Base-by-base conservation (phyloP, 2,329 filamentous ascomycete genomes). In the Arthroderma uncinatum region DNA sequence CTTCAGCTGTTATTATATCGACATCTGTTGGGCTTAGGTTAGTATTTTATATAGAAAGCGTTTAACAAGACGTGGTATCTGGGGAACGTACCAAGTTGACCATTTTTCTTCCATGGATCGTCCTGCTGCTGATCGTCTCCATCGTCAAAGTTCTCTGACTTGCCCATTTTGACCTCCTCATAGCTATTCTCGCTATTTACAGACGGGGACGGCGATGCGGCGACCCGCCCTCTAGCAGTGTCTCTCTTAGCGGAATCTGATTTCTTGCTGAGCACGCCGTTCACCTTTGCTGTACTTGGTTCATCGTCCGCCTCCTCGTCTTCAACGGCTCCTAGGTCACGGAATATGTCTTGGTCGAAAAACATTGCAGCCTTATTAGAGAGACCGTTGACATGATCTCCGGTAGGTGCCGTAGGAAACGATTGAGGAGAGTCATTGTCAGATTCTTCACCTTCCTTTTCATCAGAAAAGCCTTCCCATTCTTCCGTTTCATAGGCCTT, bases 1-100 rank as follows among this genome's bases (percentile, higher is more conserved):
- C 93, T 77, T 98, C 93, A 4, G 90, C 93, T n/a, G 93, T 98
- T 67, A 97, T 95, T 66, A 98, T 97, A 70, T 97, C 90, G 73
- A 98, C 95, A 68, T 96, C 91, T 79, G 72, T 68, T 63, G 19
- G 68, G 65, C 10, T 48, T 57, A 59, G 14, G 14, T 33, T 19
- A 55, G 25, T 9, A 34, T 50, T 2, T 28, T 34, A 40, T 23
- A 47, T 21, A 21, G 66, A 34, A 63, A 65, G 23, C 67, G 66
- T 12, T 25, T 8, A 16, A 14, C 16, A 14, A 36, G 25, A 23
- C 67, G 14, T 16, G 14, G 12, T 10, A 16, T 16, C 1, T 7
- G 7, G 7, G 28, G 25, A 48, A 66, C 69, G 67, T 68, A 71
- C 74, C 74, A 33, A 77, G 71, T 56, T 76, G 68, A 5, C 70